These are phyloP conservation scores for Backusella circina DNA, from an alignment of 192 early-diverging fungal species.

Conservation along the genomic window DNA sequence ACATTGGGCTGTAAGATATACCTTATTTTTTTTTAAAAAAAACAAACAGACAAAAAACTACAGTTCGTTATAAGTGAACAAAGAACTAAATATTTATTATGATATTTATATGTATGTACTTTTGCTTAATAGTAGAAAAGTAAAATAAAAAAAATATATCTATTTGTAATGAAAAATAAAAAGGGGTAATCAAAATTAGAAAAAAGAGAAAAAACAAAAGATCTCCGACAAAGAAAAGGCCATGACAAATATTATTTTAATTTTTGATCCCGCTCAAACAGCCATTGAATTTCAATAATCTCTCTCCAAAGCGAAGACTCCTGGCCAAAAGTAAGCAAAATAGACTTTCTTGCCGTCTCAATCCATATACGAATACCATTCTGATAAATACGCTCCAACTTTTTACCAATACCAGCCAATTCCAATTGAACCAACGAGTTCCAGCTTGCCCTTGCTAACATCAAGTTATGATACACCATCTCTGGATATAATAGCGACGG, in stretches of 20 bases:
- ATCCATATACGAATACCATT: constrained; percentile 22
- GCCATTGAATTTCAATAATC: constrained; percentile 29
- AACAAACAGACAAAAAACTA: not conserved
- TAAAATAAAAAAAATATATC: no score
- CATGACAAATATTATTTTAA: constrained; percentile 7
- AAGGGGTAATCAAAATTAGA: not conserved
- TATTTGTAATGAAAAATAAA: not conserved
- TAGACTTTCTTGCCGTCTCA: constrained; percentile 6
- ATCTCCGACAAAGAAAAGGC: not conserved
- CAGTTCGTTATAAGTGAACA: not conserved
- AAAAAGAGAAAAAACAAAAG: not conserved
- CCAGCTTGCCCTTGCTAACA: constrained; percentile 24
- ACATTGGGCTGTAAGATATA: not conserved
- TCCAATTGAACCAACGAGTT: constrained; percentile 29
- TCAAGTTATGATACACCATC: constrained; percentile 7
- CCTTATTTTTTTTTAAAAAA: no score
- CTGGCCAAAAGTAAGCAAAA: constrained; percentile 18
- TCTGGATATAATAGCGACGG: constrained; percentile 16
- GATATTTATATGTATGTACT: not conserved
- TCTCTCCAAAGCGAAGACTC: constrained; percentile 21
- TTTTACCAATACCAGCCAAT: constrained; percentile 23
- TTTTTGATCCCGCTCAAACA: constrained; percentile 32
- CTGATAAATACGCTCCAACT: constrained; percentile 16
- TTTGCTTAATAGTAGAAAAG: not conserved
- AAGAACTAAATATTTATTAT: not conserved